These are phyloP conservation scores for Alternaria burnsii DNA, from an alignment of 2,329 filamentous ascomycete species.

Conservation along the genomic window DNA sequence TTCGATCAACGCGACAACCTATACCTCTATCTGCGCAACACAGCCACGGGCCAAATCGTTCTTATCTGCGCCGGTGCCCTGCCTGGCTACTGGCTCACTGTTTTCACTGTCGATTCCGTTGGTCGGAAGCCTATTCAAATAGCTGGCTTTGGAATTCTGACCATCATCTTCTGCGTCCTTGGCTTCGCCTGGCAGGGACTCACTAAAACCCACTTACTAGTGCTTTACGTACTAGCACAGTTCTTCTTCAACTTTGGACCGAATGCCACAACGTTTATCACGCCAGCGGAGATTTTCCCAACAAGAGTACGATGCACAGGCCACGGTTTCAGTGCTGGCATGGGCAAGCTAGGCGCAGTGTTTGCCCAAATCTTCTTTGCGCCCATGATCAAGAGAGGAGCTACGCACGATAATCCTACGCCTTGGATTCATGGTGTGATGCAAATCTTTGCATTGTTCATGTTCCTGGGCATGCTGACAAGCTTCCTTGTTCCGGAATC, in stretches of 20 bases:
- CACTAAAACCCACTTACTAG: conserved; percentile 53
- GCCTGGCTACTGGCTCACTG: conserved; percentile 83
- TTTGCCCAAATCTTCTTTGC: conserved; percentile 61
- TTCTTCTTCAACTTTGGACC: conserved; percentile 65
- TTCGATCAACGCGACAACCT: conserved; percentile 70
- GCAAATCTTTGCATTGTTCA: conserved; percentile 81
- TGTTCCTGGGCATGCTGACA: conserved; percentile 74
- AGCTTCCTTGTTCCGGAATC: conserved; percentile 80
- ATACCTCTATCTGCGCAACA: conserved; percentile 76
- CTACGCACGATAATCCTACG: conserved; percentile 57
- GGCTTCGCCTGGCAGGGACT: conserved; percentile 59
- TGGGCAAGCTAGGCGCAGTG: conserved; percentile 60
- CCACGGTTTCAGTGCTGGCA: conserved; percentile 59
- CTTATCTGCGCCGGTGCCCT: conserved; percentile 81
- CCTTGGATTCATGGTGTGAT: conserved; percentile 79
- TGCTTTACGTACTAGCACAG: conserved; percentile 58
- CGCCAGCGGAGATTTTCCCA: conserved; percentile 62
- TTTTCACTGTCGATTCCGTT: conserved; percentile 75
- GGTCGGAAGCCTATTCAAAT: conserved; percentile 82
- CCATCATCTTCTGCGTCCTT: conserved; percentile 59
- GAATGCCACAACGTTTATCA: conserved; percentile 62
- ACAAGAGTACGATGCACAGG: conserved; percentile 59
- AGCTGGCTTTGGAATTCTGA: conserved; percentile 59
- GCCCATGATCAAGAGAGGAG: conserved; percentile 63
- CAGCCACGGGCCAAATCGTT: conserved; percentile 79